Percentiles rank a stretch among this genome's conserved stretches.
These are phyloP conservation scores for Lipomyces sp. DNA, from an alignment of 805 yeast species.

Conservation along the genomic window DNA sequence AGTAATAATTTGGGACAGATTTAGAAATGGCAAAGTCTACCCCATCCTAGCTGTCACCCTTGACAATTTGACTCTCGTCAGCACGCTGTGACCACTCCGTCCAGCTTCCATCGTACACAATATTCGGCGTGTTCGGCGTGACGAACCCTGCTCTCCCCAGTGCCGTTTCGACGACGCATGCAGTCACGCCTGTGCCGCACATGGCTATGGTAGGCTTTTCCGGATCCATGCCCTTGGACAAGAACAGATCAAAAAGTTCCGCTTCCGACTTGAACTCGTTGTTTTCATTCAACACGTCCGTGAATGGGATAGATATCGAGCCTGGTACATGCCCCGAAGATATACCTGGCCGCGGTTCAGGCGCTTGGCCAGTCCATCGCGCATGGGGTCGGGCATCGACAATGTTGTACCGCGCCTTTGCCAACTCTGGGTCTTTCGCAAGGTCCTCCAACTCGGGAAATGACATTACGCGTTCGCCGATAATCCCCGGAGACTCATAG, in stretches of 20 bases:
- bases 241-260: slow-evolving; percentile 49
- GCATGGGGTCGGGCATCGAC: slow-evolving; percentile 80
- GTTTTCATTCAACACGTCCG: slow-evolving; percentile 52
- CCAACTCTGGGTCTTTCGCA: slow-evolving; percentile 46
- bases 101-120: slow-evolving; percentile 68
- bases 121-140: slow-evolving; percentile 45
- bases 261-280: slow-evolving; percentile 48
- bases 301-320: slow-evolving; percentile 72
- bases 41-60: too few relatives aligned
- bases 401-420: slow-evolving; percentile 38
- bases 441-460: slow-evolving; percentile 65
- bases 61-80: slow-evolving; percentile 51
- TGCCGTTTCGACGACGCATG: slow-evolving; percentile 80
- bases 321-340: slow-evolving; percentile 89
- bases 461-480: slow-evolving; percentile 52
- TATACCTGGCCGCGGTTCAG: slow-evolving; percentile 87
- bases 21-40: background rate
- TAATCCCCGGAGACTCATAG: slow-evolving; percentile 37
- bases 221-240: slow-evolving; percentile 41
- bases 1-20: background rate
- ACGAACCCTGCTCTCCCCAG: slow-evolving; percentile 46
- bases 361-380: slow-evolving; percentile 72
- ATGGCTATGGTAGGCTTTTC: slow-evolving; percentile 70
- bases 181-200: slow-evolving; percentile 98
- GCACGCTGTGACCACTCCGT: slow-evolving; percentile 75